Evolutionary conservation across 2,329 filamentous ascomycete genomes (phyloP).

Genomic region (Pseudopithomyces maydicus): DNA sequence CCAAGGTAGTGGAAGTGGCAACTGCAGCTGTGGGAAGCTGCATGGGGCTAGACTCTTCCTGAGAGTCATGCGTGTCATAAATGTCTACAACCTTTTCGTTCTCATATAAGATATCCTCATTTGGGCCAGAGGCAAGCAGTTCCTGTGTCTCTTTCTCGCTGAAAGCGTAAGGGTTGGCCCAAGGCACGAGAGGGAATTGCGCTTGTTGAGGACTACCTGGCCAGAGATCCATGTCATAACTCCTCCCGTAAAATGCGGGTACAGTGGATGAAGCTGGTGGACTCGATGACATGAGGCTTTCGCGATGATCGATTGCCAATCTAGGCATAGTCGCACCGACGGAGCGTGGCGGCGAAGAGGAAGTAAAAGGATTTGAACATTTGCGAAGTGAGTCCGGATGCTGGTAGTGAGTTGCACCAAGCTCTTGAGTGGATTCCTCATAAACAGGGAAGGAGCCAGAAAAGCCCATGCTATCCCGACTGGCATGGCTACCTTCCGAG

Average conservation of each 20-base stretch:
- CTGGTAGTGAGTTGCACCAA: slow-evolving; percentile 18
- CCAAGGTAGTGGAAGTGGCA: neutral
- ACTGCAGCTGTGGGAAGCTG: neutral
- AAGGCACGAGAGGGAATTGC: slow-evolving; percentile 23
- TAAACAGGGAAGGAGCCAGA: slow-evolving; percentile 31
- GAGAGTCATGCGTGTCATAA: neutral
- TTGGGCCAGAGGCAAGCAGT: slow-evolving; percentile 41
- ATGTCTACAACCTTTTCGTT: neutral
- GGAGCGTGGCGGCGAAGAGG: slow-evolving; percentile 32
- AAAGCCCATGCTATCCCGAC: slow-evolving; percentile 39
- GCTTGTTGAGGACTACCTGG: slow-evolving; percentile 12
- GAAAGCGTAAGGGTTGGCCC: slow-evolving; percentile 28
- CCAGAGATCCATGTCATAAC: neutral
- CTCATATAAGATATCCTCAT: slow-evolving; percentile 41
- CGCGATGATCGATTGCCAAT: slow-evolving; percentile 11
- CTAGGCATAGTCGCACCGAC: slow-evolving; percentile 12
- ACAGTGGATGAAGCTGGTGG: slow-evolving; percentile 23
- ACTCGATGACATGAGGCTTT: slow-evolving; percentile 13
- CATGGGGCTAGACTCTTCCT: neutral
- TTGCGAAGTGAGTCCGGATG: slow-evolving; percentile 29
- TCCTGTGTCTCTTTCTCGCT: slow-evolving; percentile 41
- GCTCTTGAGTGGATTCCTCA: slow-evolving; percentile 5
- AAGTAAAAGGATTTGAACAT: slow-evolving; percentile 33
- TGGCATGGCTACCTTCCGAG: slow-evolving; percentile 23
- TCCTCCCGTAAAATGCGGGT: slow-evolving; percentile 16